Evolutionary conservation across 2,329 filamentous ascomycete species (phyloP), one percentile per base, ranked within the genome.

Genomic region (Pestalotiopsis sp.): DNA sequence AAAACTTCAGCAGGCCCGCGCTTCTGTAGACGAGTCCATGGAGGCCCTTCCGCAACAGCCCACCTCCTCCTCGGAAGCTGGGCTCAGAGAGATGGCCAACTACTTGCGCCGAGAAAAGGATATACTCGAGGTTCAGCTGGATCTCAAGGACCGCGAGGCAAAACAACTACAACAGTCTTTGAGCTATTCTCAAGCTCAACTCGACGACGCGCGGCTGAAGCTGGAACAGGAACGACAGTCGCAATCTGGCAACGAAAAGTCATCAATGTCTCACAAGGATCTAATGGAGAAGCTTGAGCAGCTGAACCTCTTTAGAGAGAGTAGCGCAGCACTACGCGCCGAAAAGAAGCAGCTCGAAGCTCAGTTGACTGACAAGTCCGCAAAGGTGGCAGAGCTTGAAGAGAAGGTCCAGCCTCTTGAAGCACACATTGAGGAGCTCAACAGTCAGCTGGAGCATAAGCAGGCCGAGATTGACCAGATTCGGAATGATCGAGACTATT

Each of bases 31-130:
- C 27, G 82, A 84, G 17, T 82, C 81, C 5, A 84, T 88, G 13
- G 90, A 92, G 38, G 83, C 83, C 13, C 83, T 86, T 69, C 83
- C 83, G 13, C 80, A 85, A 1, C 80, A 86, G 17, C 81, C 85
- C 6, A 82, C 88, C 4, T 86, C 89, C 65, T 84, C 89, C 45
- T 90, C 89, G 56, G 83, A 91, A 11, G 93, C 94, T 72, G 93
- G 93, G 66, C 88, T 97, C 11, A 92, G 96, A 70, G 95, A 98
- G 76, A 89, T 99, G 68, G 97, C 97, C 81, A 92, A 89, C 70
- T 99, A 96, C 79, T 84, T 99, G 70, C 92, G 95, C 60, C 92
- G 94, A 57, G 97, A 99, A 82, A 99, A 98, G 84, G 96, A 98
- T 78, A 98, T 99, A 72, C 88, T 98, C 9, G 95, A 99, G 74